A percentile compares a stretch with the other conserved stretches of the same genome.
Evolutionary conservation across 1,284 basidiomycete species (phyloP).

Genomic region (Phellinidium pouzarii): DNA sequence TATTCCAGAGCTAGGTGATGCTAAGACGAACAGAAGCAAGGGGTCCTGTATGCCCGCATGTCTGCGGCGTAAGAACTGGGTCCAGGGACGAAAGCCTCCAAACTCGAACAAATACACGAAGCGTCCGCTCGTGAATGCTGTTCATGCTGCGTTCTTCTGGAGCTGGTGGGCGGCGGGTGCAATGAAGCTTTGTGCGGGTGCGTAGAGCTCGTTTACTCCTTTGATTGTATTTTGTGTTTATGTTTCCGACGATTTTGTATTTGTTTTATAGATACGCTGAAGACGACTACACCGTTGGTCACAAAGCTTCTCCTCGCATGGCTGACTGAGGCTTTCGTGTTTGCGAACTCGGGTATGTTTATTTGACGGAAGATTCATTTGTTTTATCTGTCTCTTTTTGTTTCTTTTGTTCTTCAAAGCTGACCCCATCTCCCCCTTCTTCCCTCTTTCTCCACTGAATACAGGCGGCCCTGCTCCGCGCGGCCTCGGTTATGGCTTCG

Average conservation of each 20-base stretch:
- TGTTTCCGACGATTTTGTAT: not conserved
- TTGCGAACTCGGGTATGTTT: slow-evolving; percentile 7
- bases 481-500: slow-evolving; percentile 54
- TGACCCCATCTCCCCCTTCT: no score
- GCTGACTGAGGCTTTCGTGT: slow-evolving; percentile 44
- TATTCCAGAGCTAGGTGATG: no score
- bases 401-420: not conserved
- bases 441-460: no score
- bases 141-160: slow-evolving; percentile 49
- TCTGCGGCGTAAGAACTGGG: not conserved
- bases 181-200: slow-evolving; percentile 49
- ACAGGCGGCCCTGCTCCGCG: slow-evolving; percentile 31
- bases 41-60: no score
- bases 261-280: slow-evolving; percentile 41
- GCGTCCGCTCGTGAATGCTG: slow-evolving; percentile 50
- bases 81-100: not conserved
- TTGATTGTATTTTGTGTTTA: not conserved
- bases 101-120: slow-evolving; percentile 34
- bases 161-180: slow-evolving; percentile 50
- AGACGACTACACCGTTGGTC: slow-evolving; percentile 55
- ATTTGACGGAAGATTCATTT: not conserved
- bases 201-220: slow-evolving; percentile 16
- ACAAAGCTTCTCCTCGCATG: slow-evolving; percentile 59
- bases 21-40: no score
- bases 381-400: not conserved